Percentiles rank a stretch among this genome's conserved stretches.
Evolutionary conservation across 2,329 filamentous ascomycete species (phyloP).

Genomic region (Aspergillus puulaauensis): DNA sequence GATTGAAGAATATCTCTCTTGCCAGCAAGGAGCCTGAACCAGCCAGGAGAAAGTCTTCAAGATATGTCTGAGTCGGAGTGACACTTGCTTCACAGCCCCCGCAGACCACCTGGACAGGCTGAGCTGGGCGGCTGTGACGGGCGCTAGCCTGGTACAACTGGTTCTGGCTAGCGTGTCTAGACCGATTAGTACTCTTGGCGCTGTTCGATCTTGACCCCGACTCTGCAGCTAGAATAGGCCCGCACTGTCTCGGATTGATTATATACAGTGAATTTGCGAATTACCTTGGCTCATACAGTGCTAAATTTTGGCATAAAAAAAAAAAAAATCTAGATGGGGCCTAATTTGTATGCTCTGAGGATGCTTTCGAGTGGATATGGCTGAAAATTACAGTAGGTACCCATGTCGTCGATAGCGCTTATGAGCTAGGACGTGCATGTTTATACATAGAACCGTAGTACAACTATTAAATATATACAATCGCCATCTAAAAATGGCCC

Average conservation of each 20-base stretch:
- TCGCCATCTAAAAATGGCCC: too few species aligned
- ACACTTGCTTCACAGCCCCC: constrained; percentile 9
- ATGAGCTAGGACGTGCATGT: too few species aligned
- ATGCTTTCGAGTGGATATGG: too few species aligned
- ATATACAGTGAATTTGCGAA: background rate
- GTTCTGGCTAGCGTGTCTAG: constrained; percentile 1
- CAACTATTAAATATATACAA: too few species aligned
- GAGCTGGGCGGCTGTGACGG: background rate
- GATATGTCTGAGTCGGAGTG: background rate
- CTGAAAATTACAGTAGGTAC: too few species aligned
- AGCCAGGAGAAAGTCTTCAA: constrained; percentile 16
- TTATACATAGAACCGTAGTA: too few species aligned
- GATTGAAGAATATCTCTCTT: constrained; percentile 14
- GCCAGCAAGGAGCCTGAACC: constrained; percentile 25
- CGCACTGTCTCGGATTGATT: background rate
- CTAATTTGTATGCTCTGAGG: background rate
- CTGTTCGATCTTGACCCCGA: background rate
- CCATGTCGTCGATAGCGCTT: too few species aligned
- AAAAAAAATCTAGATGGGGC: background rate
- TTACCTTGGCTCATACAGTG: too few species aligned
- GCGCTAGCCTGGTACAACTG: background rate
- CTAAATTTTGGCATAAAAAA: too few species aligned
- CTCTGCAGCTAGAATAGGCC: background rate
- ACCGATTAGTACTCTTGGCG: background rate
- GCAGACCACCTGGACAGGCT: background rate